These are phyloP conservation scores for Rubia peregrina DNA, from an alignment of 305 asterid genomes.

Conservation along the genomic window DNA sequence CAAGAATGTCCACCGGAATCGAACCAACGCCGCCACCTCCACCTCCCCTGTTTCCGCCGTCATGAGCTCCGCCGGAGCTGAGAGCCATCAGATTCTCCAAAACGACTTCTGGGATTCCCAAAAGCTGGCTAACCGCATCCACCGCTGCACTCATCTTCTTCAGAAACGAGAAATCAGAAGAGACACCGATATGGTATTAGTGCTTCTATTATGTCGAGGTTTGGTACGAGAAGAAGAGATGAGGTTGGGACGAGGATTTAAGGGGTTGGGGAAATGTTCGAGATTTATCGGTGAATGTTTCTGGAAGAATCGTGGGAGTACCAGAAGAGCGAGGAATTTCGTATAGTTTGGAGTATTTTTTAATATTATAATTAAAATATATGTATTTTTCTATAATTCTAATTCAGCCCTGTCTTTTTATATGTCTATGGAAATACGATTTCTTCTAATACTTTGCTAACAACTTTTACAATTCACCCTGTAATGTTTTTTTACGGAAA, in stretches of 20 bases:
- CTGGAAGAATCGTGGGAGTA: neutral
- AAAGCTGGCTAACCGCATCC: slow-evolving; percentile 53
- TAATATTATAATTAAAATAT: no score
- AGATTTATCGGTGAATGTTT: neutral
- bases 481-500: no score
- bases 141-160: slow-evolving; percentile 36
- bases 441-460: no score
- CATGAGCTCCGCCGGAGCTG: neutral
- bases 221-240: neutral
- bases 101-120: slow-evolving; percentile 46
- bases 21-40: neutral
- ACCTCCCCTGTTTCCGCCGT: neutral
- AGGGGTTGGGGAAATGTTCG: neutral
- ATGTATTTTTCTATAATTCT: no score
- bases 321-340: neutral
- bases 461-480: no score
- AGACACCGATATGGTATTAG: neutral
- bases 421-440: no score
- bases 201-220: neutral
- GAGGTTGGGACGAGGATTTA: neutral
- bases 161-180: neutral
- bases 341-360: no score
- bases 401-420: no score
- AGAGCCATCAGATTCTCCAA: slow-evolving; percentile 34
- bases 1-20: slow-evolving; percentile 67